phyloP scores from a whole-genome alignment of 306 rosid species.

The Ormosia semicastrata region DNA sequence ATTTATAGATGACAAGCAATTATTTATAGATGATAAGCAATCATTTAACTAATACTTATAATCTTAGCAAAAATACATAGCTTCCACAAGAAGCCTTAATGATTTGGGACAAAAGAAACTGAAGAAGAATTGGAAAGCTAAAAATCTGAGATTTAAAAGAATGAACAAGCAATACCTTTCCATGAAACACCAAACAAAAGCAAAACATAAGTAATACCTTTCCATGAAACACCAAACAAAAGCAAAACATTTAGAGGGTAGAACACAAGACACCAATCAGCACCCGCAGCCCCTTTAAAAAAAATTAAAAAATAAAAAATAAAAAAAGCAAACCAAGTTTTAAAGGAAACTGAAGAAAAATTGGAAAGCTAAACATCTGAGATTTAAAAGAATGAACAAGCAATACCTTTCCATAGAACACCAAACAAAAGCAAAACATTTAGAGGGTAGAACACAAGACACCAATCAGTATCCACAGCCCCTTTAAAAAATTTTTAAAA shows the following conservation, averaged over 20 bases:
- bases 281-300: neutral
- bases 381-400: neutral
- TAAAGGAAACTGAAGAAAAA: neutral
- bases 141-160: neutral
- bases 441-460: neutral
- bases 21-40: constrained; percentile 32
- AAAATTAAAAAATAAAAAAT: too few relatives aligned
- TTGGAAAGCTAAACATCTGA: neutral
- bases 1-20: constrained; percentile 21
- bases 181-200: neutral
- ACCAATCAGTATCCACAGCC: neutral
- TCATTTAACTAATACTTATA: constrained; percentile 24
- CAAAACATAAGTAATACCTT: neutral
- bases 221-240: neutral
- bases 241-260: neutral
- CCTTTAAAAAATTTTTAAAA: neutral
- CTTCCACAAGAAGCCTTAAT: constrained; percentile 43
- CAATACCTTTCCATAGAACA: neutral
- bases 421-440: neutral
- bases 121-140: neutral
- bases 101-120: constrained; percentile 21
- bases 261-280: neutral
- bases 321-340: neutral
- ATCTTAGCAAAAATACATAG: constrained; percentile 1
- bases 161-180: neutral